Conservation (phyloP, 2,329 filamentous ascomycete species). For the Pyricularia sp. region DNA sequence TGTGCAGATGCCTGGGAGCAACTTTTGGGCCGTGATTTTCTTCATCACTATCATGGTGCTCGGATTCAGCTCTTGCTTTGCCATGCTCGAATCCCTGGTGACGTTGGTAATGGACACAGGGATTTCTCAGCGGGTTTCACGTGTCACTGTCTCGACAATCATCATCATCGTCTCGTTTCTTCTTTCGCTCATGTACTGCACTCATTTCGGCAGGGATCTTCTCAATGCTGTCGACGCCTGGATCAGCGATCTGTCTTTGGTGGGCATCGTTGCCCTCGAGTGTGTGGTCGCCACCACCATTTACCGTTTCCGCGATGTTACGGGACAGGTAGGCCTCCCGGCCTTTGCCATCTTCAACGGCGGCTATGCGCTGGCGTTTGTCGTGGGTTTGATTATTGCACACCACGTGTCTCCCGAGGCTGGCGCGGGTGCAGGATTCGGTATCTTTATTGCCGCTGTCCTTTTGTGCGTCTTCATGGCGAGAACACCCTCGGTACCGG, state of each 20-base stretch:
- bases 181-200: neutral
- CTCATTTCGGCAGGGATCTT: neutral
- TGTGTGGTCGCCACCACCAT: neutral
- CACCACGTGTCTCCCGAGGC: neutral
- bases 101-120: neutral
- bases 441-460: neutral
- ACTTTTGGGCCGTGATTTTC: neutral
- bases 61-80: neutral
- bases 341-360: neutral
- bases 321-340: neutral
- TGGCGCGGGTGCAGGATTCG: neutral
- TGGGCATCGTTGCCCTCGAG: neutral
- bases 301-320: neutral
- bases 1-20: neutral
- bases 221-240: neutral
- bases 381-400: neutral
- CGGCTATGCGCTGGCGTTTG: neutral
- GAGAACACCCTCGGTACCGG: neutral
- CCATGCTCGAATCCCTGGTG: neutral
- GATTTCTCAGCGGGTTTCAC: neutral
- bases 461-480: neutral
- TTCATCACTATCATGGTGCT: neutral
- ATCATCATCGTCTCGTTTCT: neutral
- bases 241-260: neutral
- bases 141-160: neutral